Conservation (phyloP, 2,329 filamentous ascomycete species). For the Cladophialophora chaetospira region DNA sequence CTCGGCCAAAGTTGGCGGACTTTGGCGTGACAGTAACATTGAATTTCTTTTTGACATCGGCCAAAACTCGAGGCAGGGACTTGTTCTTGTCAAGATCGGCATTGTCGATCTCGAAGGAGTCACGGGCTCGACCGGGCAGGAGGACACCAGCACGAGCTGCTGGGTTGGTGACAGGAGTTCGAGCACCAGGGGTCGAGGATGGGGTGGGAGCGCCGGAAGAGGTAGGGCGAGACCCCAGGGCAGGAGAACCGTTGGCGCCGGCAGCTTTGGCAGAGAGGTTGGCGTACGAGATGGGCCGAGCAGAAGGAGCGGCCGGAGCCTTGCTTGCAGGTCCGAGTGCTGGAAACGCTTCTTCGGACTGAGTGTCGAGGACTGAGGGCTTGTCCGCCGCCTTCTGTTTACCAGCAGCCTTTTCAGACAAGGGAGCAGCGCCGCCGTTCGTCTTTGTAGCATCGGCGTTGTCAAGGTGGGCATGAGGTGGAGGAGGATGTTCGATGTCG, state of each 20-base stretch:
- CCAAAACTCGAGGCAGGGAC: constrained; percentile 79
- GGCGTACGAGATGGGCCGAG: constrained; percentile 57
- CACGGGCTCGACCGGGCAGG: constrained; percentile 78
- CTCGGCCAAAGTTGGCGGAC: constrained; percentile 69
- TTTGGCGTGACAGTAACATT: constrained; percentile 77
- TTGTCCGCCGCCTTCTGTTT: constrained; percentile 62
- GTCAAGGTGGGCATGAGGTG: constrained; percentile 41
- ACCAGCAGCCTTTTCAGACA: constrained; percentile 65
- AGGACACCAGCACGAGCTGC: constrained; percentile 36
- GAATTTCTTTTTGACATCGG: constrained; percentile 90
- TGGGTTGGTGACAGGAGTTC: constrained; percentile 48
- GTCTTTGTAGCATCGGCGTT: constrained; percentile 36
- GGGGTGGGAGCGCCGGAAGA: constrained; percentile 62
- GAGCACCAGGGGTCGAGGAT: constrained; percentile 63
- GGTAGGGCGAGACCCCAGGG: constrained; percentile 54
- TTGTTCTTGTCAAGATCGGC: constrained; percentile 74
- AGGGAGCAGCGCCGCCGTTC: constrained; percentile 52
- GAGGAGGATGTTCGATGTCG: constrained; percentile 60
- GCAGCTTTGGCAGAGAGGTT: constrained; percentile 49
- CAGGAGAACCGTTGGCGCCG: constrained; percentile 50
- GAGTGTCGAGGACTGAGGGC: constrained; percentile 68
- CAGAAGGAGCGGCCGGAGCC: constrained; percentile 73
- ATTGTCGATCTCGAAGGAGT: constrained; percentile 72
- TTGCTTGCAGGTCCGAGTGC: constrained; percentile 75
- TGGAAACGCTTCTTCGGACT: constrained; percentile 92